These are phyloP conservation scores for Prosopis cineraria DNA, from an alignment of 306 rosid genomes.

Conservation along the genomic window DNA sequence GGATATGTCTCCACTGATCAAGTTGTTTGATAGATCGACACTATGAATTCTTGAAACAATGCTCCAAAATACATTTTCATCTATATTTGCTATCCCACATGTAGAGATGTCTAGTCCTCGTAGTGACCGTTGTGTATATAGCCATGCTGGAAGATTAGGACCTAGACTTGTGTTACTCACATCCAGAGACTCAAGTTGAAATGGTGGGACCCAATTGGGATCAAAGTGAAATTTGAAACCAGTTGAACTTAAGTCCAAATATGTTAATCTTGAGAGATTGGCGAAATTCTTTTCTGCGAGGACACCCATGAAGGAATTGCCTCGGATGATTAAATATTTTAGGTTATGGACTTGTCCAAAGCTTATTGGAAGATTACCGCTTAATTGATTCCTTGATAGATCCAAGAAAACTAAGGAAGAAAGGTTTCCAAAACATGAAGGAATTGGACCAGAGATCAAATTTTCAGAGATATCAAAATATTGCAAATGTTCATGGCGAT, in stretches of 20 bases:
- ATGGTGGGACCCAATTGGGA: too few relatives aligned
- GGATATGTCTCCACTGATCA: not conserved
- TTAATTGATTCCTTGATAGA: not conserved
- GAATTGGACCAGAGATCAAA: conserved; percentile 38
- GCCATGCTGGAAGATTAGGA: too few relatives aligned
- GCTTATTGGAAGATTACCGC: conserved; percentile 29
- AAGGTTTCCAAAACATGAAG: conserved; percentile 39
- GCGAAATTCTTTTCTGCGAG: conserved; percentile 11
- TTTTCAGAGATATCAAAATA: conserved; percentile 24
- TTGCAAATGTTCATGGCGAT: conserved; percentile 29
- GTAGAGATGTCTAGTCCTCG: too few relatives aligned
- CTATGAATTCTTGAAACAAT: too few relatives aligned
- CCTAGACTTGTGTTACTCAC: too few relatives aligned
- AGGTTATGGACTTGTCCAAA: conserved; percentile 29
- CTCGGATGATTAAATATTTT: not conserved
- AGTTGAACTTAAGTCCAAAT: not conserved
- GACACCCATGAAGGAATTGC: conserved; percentile 22
- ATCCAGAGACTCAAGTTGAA: too few relatives aligned
- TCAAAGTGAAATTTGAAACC: not conserved
- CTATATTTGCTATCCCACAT: too few relatives aligned
- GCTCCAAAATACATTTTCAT: too few relatives aligned
- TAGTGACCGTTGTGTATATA: too few relatives aligned
- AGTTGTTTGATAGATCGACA: not conserved
- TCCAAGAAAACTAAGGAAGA: conserved; percentile 26
- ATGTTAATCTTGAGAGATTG: conserved; percentile 1